phyloP scores from a whole-genome alignment of 352 stramenopile species.

The Phytopythium oedochilum region DNA sequence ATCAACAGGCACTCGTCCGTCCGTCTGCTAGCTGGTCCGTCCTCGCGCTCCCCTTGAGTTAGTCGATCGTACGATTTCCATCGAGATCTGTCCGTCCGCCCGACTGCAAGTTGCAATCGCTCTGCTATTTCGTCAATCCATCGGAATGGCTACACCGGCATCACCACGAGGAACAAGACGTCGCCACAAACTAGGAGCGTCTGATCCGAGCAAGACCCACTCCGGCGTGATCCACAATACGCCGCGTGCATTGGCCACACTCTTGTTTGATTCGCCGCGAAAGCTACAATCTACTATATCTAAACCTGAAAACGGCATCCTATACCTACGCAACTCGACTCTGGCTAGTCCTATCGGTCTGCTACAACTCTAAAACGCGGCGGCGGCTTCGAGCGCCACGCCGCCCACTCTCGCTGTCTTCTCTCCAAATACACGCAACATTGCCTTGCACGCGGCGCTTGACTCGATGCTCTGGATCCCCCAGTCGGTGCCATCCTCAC shows the following conservation, averaged over 20 bases:
- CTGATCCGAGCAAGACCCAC: too few species aligned
- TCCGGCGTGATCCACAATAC: too few species aligned
- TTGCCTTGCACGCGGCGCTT: background rate
- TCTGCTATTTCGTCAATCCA: background rate
- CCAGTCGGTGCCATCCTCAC: too few species aligned
- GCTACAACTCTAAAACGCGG: background rate
- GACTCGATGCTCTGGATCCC: background rate
- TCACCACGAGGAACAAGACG: too few species aligned
- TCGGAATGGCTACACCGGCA: background rate
- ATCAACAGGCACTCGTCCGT: background rate
- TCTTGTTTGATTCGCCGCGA: too few species aligned
- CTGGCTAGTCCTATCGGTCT: background rate
- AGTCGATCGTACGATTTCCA: background rate
- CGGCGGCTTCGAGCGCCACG: background rate
- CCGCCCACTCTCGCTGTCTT: background rate
- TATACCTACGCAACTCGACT: background rate
- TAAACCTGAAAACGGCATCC: constrained; percentile 1
- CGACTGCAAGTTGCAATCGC: too few species aligned
- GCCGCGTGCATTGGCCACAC: too few species aligned
- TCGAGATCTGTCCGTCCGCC: background rate
- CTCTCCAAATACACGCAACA: background rate
- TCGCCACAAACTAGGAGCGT: too few species aligned
- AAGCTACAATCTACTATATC: background rate
- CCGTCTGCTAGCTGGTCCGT: too few species aligned
- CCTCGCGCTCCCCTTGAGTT: background rate